Conservation (phyloP, 352 stramenopile species). For the Phytophthora foliorum region DNA sequence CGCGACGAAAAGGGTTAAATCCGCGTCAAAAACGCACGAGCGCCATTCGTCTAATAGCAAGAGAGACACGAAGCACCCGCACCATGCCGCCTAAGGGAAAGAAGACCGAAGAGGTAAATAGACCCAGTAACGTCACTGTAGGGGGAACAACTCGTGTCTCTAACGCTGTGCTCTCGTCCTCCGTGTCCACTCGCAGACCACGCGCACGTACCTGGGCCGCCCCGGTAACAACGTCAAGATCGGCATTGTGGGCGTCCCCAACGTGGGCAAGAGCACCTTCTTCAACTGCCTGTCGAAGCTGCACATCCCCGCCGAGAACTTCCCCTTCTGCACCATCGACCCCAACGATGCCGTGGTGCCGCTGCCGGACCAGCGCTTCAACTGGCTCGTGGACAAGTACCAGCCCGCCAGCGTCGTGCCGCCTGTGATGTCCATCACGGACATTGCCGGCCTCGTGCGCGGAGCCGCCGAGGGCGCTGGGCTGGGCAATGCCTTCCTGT, state of each 20-base stretch:
- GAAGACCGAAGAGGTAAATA: constrained; percentile 79
- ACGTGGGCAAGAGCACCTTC: constrained; percentile 99
- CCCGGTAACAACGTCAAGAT: constrained; percentile 97
- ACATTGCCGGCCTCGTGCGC: constrained; percentile 99
- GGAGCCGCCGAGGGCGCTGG: constrained; percentile 98
- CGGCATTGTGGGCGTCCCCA: constrained; percentile 99
- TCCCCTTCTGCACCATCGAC: constrained; percentile 99
- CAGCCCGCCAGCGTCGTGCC: constrained; percentile 96
- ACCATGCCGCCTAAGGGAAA: constrained; percentile 87
- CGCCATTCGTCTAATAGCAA: constrained; percentile 36
- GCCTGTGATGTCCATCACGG: constrained; percentile 98
- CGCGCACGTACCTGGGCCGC: constrained; percentile 83
- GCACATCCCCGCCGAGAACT: constrained; percentile 94
- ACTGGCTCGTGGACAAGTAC: constrained; percentile 97
- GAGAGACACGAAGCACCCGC: constrained; percentile 10
- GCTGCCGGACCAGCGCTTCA: constrained; percentile 99
- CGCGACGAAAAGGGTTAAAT: constrained; percentile 15
- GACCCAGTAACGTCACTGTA: not conserved
- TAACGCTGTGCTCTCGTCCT: constrained; percentile 1
- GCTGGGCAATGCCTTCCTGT: constrained; percentile 99
- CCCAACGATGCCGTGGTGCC: constrained; percentile 98
- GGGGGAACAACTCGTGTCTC: not conserved
- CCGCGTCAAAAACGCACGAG: constrained; percentile 21
- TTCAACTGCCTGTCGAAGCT: constrained; percentile 99
- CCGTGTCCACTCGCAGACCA: constrained; percentile 28